phyloP scores from a whole-genome alignment of 768 basidiomycete genomes.

The Tephrocybe rancida region DNA sequence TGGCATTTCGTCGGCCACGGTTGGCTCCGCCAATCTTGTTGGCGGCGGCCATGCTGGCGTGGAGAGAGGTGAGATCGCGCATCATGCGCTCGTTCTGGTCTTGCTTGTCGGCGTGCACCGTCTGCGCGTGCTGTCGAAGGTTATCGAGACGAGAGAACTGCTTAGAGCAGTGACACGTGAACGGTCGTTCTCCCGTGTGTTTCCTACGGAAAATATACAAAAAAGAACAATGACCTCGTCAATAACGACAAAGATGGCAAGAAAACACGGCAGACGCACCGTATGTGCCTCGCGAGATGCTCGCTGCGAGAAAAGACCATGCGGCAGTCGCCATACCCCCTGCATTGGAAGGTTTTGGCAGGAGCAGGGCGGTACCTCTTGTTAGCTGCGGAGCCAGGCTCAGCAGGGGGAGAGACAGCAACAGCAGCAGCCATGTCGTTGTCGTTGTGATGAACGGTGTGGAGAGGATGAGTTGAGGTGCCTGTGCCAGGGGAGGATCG shows the following conservation, averaged over 20 bases:
- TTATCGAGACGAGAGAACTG: conserved; percentile 97
- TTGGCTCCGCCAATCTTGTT: conserved; percentile 37
- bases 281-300: conserved; percentile 93
- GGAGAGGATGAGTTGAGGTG: conserved; percentile 11
- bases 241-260: too few species aligned
- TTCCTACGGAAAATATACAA: too few species aligned
- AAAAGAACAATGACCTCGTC: too few species aligned
- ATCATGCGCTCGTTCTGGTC: conserved; percentile 91
- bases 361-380: conserved; percentile 83
- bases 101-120: conserved; percentile 94
- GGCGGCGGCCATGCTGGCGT: conserved; percentile 75
- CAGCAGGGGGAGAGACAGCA: conserved; percentile 20
- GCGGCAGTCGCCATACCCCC: conserved; percentile 91
- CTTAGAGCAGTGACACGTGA: conserved; percentile 94
- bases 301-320: conserved; percentile 98
- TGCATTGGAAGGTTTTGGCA: conserved; percentile 94
- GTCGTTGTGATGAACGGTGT: conserved; percentile 19
- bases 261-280: conserved; percentile 59
- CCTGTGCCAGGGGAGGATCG: conserved; percentile 26
- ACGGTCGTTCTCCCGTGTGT: conserved; percentile 97
- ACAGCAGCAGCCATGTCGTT: background rate
- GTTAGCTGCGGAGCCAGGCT: conserved; percentile 24
- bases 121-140: conserved; percentile 94
- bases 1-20: conserved; percentile 12
- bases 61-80: conserved; percentile 83